phyloP scores from a whole-genome alignment of 2,329 filamentous ascomycete species.

The Alternaria rosae region DNA sequence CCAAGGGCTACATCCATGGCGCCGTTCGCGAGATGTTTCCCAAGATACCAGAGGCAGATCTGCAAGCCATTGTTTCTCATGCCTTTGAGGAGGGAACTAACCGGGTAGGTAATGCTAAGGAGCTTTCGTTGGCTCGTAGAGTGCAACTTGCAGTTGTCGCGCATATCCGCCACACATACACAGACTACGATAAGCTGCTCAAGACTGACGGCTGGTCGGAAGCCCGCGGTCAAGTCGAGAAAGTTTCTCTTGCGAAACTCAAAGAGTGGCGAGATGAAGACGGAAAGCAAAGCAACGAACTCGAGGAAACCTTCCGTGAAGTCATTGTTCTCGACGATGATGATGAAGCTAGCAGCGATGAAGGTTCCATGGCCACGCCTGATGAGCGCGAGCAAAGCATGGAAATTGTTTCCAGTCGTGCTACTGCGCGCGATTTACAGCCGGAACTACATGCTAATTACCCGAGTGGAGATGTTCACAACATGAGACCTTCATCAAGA shows the following conservation, averaged over 20 bases:
- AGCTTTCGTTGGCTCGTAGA: conserved; percentile 63
- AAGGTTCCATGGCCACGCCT: conserved; percentile 38
- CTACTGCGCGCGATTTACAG: conserved; percentile 43
- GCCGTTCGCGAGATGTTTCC: conserved; percentile 69
- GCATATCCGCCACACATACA: conserved; percentile 68
- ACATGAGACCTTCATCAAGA: conserved; percentile 26
- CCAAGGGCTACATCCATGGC: conserved; percentile 64
- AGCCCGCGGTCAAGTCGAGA: conserved; percentile 63
- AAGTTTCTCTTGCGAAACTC: conserved; percentile 62
- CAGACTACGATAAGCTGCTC: conserved; percentile 67
- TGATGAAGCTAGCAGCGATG: conserved; percentile 57
- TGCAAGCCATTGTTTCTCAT: conserved; percentile 65
- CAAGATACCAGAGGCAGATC: conserved; percentile 65
- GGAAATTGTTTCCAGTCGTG: conserved; percentile 44
- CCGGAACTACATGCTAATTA: conserved; percentile 29
- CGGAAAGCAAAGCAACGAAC: conserved; percentile 56
- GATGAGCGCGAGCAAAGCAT: conserved; percentile 41
- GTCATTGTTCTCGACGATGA: conserved; percentile 70
- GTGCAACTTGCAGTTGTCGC: conserved; percentile 69
- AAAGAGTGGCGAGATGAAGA: conserved; percentile 70
- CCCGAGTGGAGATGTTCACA: conserved; percentile 18
- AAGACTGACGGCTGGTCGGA: conserved; percentile 61
- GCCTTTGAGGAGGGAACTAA: conserved; percentile 67
- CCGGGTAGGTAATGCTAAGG: conserved; percentile 64
- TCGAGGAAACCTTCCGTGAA: conserved; percentile 69